Evolutionary conservation across 768 basidiomycete species (phyloP), one percentile per base, ranked within the genome.

Genomic region (Suillus lakei): DNA sequence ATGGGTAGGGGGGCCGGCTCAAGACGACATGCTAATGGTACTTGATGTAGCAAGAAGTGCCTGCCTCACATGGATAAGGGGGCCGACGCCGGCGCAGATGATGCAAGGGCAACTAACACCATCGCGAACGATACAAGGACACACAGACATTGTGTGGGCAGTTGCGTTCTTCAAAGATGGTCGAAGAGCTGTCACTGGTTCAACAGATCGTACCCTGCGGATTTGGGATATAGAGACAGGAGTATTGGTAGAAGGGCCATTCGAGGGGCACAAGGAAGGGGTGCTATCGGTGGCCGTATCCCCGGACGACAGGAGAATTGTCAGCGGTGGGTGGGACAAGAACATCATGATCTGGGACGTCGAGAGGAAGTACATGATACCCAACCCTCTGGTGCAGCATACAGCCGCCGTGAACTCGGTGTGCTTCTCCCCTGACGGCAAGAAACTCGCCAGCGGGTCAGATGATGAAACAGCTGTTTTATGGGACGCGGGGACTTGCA

Each of bases 261-360:
- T 63, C 16, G 7, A 63, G 23, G 54, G 54, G 5, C 62, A 63
- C 54, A 63, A 36, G 18, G 38, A 23, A 16, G 16, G 32, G 34
- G 23, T 62, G 18, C 28, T 18, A 12, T 62, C 61, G 10, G 26
- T 51, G 23, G 39, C 21, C 21, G 23, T 63, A 16, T 63, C 62
- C 3, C 39, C 53, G 7, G 38, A 56, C 56, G 62, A 55, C 5
- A 63, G 44, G 32, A 12, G 9, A 9, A 56, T 63, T 56, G 73
- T 71, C 15, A 73, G 74, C 41, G 73, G 73, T 66, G 73, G 73
- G 50, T 71, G 74, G 2, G 75, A 74, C 28, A 74, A 73, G 55
- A 71, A 73, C 32, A 58, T 74, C 73, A 69, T 74, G 43, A 59
- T 74, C 68, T 74, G 75, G 74, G 74, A 69, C 66, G 30, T 76